phyloP scores from a whole-genome alignment of 129 eudicot species.

The Cynara cardunculus region DNA sequence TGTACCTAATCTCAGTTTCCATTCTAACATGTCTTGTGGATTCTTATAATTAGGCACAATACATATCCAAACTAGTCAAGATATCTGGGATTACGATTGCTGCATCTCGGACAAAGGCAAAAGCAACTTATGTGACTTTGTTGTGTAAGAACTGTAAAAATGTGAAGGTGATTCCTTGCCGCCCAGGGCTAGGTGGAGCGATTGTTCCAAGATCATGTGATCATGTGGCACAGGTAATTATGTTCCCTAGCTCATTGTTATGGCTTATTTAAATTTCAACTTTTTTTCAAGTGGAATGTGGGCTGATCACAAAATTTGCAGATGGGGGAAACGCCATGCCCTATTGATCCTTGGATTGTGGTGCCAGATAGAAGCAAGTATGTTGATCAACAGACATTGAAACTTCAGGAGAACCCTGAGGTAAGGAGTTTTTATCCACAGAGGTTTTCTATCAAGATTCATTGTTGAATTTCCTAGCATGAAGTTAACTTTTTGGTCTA shows the following conservation, averaged over 20 bases:
- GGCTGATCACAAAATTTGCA: conserved; percentile 13
- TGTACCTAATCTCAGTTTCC: not conserved
- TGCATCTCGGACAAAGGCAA: conserved; percentile 95
- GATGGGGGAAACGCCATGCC: conserved; percentile 90
- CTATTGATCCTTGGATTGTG: conserved; percentile 95
- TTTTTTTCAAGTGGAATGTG: not conserved
- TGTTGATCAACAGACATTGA: conserved; percentile 96
- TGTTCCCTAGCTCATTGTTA: not conserved
- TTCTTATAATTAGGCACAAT: conserved; percentile 57
- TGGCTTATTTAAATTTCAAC: not conserved
- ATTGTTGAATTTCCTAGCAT: not conserved
- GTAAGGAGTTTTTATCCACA: conserved; percentile 31
- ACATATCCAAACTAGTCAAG: conserved; percentile 86
- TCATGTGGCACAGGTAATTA: conserved; percentile 72
- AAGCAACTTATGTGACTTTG: conserved; percentile 89
- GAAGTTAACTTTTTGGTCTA: not conserved
- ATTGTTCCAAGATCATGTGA: conserved; percentile 95
- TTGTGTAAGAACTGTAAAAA: conserved; percentile 91
- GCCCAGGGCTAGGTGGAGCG: conserved; percentile 98
- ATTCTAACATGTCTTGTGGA: not conserved
- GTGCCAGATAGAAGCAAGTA: conserved; percentile 99
- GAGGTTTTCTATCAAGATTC: not conserved
- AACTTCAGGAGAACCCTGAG: conserved; percentile 97
- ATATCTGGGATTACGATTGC: conserved; percentile 93
- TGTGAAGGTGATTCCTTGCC: conserved; percentile 86